Evolutionary conservation across 2,329 filamentous ascomycete genomes (phyloP).

Genomic region (Aspergillus jensenii): DNA sequence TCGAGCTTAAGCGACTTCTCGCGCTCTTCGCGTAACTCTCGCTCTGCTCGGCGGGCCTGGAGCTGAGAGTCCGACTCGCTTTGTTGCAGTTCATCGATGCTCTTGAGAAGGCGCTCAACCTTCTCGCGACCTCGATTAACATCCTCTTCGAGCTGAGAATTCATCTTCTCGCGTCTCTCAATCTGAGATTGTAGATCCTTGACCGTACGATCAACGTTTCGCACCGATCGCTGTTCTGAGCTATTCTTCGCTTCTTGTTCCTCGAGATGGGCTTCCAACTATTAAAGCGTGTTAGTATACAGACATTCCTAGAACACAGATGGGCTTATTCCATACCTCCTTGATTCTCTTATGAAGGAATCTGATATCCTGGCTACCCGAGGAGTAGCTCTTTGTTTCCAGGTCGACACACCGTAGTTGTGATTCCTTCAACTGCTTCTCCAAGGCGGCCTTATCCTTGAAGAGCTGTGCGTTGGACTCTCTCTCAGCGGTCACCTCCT

Average conservation of each 20-base stretch:
- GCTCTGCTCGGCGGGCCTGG: conserved; percentile 78
- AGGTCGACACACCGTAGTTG: conserved; percentile 88
- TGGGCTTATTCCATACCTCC: conserved; percentile 64
- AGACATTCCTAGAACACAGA: background rate
- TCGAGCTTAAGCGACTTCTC: conserved; percentile 82
- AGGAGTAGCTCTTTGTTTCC: conserved; percentile 96
- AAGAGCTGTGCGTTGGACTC: conserved; percentile 79
- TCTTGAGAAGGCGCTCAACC: conserved; percentile 80
- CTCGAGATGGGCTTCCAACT: conserved; percentile 88
- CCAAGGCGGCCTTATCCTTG: conserved; percentile 84
- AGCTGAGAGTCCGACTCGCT: conserved; percentile 81
- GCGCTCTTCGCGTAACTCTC: conserved; percentile 83
- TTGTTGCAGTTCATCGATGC: conserved; percentile 91
- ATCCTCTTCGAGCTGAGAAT: conserved; percentile 77
- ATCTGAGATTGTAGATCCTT: conserved; percentile 92
- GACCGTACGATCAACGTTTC: conserved; percentile 90
- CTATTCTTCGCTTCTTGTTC: conserved; percentile 75
- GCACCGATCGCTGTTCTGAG: conserved; percentile 80
- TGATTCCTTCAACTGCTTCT: conserved; percentile 86
- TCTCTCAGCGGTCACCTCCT: conserved; percentile 83
- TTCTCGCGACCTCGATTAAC: conserved; percentile 84
- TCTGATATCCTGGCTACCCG: conserved; percentile 88
- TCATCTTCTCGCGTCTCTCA: conserved; percentile 88
- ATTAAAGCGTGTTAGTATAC: conserved; percentile 24
- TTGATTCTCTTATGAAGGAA: conserved; percentile 93